A percentile compares a stretch with the other conserved stretches of the same genome.
phyloP scores from a whole-genome alignment of 176 grass and related monocot species.

The Oryza officinalis region DNA sequence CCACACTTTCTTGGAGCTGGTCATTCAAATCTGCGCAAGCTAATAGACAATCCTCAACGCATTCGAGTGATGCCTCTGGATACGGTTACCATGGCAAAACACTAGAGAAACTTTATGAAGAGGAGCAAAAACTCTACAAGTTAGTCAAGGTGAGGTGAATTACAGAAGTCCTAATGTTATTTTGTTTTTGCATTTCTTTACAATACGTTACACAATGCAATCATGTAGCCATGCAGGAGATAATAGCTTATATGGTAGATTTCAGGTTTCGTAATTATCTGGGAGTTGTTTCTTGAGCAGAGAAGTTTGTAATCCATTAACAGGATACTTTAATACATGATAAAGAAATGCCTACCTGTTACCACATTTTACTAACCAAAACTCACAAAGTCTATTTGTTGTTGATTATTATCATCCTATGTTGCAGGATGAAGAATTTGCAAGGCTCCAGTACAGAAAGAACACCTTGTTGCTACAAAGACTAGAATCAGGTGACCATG shows the following conservation, averaged over 20 bases:
- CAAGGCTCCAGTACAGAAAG: constrained; percentile 76
- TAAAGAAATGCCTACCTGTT: constrained; percentile 9
- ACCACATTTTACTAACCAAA: constrained; percentile 17
- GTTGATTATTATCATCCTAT: constrained; percentile 34
- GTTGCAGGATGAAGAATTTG: constrained; percentile 78
- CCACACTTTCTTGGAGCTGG: constrained; percentile 81
- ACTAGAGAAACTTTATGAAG: constrained; percentile 71
- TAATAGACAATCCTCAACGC: constrained; percentile 56
- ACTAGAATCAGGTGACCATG: constrained; percentile 79
- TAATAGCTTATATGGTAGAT: constrained; percentile 1
- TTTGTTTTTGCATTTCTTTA: constrained; percentile 1
- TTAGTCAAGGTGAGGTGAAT: constrained; percentile 94
- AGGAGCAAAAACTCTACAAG: constrained; percentile 97
- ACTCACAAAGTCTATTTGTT: neutral
- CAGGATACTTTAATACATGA: neutral
- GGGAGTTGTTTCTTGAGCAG: constrained; percentile 3
- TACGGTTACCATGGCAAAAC: constrained; percentile 86
- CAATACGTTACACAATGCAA: constrained; percentile 10
- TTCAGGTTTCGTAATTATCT: constrained; percentile 23
- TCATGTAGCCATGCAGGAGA: neutral
- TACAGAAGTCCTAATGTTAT: constrained; percentile 4
- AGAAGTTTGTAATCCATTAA: constrained; percentile 16
- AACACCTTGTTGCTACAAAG: constrained; percentile 55
- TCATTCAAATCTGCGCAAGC: constrained; percentile 71
- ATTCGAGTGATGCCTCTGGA: constrained; percentile 57